Base-by-base conservation (phyloP, 805 yeast species). In the Saturnispora kantuleensis region DNA sequence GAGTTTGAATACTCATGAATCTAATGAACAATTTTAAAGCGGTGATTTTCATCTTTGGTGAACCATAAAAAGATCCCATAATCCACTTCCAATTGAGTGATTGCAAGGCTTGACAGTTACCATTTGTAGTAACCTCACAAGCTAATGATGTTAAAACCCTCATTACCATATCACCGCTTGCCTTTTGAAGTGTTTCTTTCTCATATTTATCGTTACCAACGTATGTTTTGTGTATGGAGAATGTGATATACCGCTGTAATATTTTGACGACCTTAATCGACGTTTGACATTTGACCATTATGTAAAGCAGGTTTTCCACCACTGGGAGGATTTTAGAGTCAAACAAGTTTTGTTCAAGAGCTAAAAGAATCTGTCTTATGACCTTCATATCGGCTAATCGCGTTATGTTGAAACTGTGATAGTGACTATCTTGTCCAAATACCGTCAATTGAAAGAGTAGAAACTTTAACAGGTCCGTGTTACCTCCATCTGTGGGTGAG, bases 51-150 rank as follows among this genome's bases (percentile, higher is more conserved):
- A 72, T 71, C 39, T 63, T 56, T 29, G 66, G 49, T 42, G 68
- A 54, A 6, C 55, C 52, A 42, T 74, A 62, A 10, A 83, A 56
- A 11, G 83, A 56, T 10, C 84, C 62, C 9, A 84, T 54, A 3
- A 75, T 64, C 83, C 89, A 80, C 54, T 81, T 82, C 5, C 80
- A 68, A 1, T 85, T 74, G 2, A 84, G 67, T 0, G 81, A 66
- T 38, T 78, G 70, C 2, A 69, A 72, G 52, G 61, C 70, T 52
- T 60, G 71, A 56, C 60, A 73, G 57, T 65, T 45, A 5, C 15
- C n/a, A 5, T 43, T 5, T 12, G 17, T 13, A 15, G 39, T 37
- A 7, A 36, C 15, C 33, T 73, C 75, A 49, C 70, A 52, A 33
- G 72, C 47, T 57, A 73, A 58, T 46, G 70, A 48, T 49, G 66